Conservation (phyloP, 345 rosid genomes). For the Dipteronia sinensis region DNA sequence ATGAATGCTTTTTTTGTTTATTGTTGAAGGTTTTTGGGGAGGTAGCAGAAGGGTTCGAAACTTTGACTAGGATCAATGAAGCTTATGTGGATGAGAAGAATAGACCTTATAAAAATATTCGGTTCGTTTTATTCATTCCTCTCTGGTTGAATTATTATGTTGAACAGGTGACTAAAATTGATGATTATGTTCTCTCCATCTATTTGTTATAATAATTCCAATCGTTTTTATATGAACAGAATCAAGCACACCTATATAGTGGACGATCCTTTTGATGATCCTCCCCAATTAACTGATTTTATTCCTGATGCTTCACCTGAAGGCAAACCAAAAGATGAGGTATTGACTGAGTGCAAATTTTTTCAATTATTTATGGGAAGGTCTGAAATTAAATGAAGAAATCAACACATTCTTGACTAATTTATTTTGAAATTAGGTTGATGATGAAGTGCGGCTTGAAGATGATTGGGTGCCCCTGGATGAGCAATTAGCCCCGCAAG, state of each 20-base stretch:
- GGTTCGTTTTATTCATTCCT: conserved; percentile 39
- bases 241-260: conserved; percentile 78
- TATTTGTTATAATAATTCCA: conserved; percentile 8
- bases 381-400: background rate
- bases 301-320: conserved; percentile 91
- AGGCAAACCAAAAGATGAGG: conserved; percentile 96
- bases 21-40: conserved; percentile 81
- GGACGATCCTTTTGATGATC: conserved; percentile 95
- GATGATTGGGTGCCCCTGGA: conserved; percentile 99
- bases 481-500: conserved; percentile 63
- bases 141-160: background rate
- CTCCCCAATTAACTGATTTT: conserved; percentile 66
- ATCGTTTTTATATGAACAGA: conserved; percentile 38
- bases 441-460: conserved; percentile 85
- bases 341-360: conserved; percentile 22
- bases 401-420: background rate
- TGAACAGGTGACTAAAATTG: background rate
- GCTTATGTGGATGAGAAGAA: conserved; percentile 81
- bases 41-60: conserved; percentile 89
- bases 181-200: background rate
- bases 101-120: conserved; percentile 77
- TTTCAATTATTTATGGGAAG: background rate
- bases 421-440: conserved; percentile 45
- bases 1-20: background rate
- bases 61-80: conserved; percentile 85